Conservation (phyloP, 345 rosid genomes). For the Arabidopsis arenosa region DNA sequence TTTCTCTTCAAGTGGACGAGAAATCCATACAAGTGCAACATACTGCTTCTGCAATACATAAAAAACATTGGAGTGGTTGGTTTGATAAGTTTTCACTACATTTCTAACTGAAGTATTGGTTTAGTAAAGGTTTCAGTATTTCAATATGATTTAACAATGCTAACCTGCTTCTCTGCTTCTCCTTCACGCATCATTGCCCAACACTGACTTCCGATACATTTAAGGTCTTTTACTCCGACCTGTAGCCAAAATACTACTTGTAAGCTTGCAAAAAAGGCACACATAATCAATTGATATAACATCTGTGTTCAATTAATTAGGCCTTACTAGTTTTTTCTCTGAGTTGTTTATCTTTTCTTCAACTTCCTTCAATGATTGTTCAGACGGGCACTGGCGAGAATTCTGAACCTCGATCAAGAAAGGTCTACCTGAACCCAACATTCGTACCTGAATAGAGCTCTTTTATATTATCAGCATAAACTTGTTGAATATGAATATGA, state of each 20-base stretch:
- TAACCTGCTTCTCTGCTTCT: conserved; percentile 92
- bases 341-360: conserved; percentile 71
- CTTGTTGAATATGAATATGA: conserved; percentile 25
- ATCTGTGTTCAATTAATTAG: neutral
- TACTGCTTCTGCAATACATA: conserved; percentile 78
- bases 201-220: conserved; percentile 65
- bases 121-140: conserved; percentile 11
- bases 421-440: conserved; percentile 99
- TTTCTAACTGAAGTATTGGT: neutral
- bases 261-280: conserved; percentile 21
- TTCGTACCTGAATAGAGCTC: conserved; percentile 74
- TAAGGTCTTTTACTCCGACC: conserved; percentile 78
- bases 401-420: conserved; percentile 92
- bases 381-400: conserved; percentile 75
- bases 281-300: neutral
- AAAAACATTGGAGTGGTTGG: neutral
- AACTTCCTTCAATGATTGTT: conserved; percentile 58
- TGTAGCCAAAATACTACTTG: conserved; percentile 44
- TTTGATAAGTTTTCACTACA: conserved; percentile 10
- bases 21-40: conserved; percentile 91
- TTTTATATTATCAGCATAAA: conserved; percentile 36
- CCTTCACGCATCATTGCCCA: conserved; percentile 98
- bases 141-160: conserved; percentile 16
- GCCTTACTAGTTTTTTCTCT: conserved; percentile 69
- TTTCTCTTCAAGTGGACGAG: conserved; percentile 79